Evolutionary conservation across 352 stramenopile genomes (phyloP), one percentile per base, ranked within the genome.

Genomic region (Thraustochytrium aureum): DNA sequence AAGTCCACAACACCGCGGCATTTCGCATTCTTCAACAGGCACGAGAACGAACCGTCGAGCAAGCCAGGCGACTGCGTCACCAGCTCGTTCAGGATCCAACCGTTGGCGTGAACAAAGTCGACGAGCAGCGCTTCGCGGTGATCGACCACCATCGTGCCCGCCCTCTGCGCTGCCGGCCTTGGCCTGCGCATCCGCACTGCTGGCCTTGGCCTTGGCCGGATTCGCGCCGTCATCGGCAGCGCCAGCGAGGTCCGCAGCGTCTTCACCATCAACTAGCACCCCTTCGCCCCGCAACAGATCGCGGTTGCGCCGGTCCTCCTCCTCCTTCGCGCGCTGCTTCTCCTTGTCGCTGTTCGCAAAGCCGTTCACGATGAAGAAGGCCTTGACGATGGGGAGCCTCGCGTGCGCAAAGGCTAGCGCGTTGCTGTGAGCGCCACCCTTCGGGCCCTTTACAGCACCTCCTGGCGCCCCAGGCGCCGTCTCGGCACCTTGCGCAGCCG

Each of bases 1-100:
- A 99, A 99, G 79, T 98, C 95, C 62, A 99, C 81, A 62, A 98
- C 96, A 35, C 90, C 88, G 39, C 96, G 89, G 84, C 95, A 99
- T 35, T 93, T 89, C 35, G 95, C 88, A 73, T 98, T 91, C 81
- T 98, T 96, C 60, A 99, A 94, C 83, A 99, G 87, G 35, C 94
- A 90, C 37, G 90, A 89, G 38, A 99, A 88, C 17, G 94, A 97
- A 41, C 94, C 94, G 72, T 99, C 96, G 38, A 99, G 82, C 14
- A 99, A 86, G 47, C 90, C 90, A 6, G 96, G 92, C 84, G 98
- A 99, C 60, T 97, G 95, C 32, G 95, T 91, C 54, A 99, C 87
- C 47, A 99, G 87, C 38, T 96, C 90, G 88, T 99, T 99, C 35
- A 99, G 84, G 35, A 99, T 43, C 30, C 30, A 43, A 20, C 69